Percentiles rank a stretch among this genome's conserved stretches.
These are phyloP conservation scores for Orbilia blumenaviensis DNA, from an alignment of 2,329 filamentous ascomycete species.

Conservation along the genomic window DNA sequence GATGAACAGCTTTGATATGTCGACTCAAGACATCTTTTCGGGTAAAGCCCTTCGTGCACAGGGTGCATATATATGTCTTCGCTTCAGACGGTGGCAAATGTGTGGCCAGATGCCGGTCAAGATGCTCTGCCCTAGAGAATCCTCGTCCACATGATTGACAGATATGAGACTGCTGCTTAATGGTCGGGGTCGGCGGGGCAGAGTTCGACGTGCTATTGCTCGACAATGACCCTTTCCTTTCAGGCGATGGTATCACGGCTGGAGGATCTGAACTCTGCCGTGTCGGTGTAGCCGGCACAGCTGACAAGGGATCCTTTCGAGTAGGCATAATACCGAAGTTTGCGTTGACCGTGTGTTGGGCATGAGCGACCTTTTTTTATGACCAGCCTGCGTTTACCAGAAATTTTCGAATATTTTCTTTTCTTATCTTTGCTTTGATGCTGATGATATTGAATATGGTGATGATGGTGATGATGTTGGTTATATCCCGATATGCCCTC, in stretches of 20 bases:
- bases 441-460: neutral
- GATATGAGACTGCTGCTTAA: slow-evolving; percentile 54
- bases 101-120: slow-evolving; percentile 57
- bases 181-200: slow-evolving; percentile 44
- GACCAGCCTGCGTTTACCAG: slow-evolving; percentile 26
- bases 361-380: slow-evolving; percentile 48
- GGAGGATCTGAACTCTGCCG: slow-evolving; percentile 53
- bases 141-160: slow-evolving; percentile 57
- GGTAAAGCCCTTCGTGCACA: slow-evolving; percentile 57
- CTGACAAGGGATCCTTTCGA: slow-evolving; percentile 54
- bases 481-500: neutral
- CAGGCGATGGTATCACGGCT: slow-evolving; percentile 50
- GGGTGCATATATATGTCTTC: slow-evolving; percentile 57
- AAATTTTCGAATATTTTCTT: slow-evolving; percentile 10
- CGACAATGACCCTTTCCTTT: slow-evolving; percentile 47
- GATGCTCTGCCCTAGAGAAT: slow-evolving; percentile 57
- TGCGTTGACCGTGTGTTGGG: slow-evolving; percentile 53
- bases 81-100: slow-evolving; percentile 57
- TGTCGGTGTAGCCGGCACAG: slow-evolving; percentile 51
- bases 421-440: too few species aligned
- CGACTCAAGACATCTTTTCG: slow-evolving; percentile 58
- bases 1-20: slow-evolving; percentile 58
- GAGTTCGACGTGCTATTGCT: slow-evolving; percentile 48
- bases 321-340: slow-evolving; percentile 52
- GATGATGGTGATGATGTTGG: neutral